These are phyloP conservation scores for Vitis hybrid DNA, from an alignment of 177 flowering plant species.

Conservation along the genomic window DNA sequence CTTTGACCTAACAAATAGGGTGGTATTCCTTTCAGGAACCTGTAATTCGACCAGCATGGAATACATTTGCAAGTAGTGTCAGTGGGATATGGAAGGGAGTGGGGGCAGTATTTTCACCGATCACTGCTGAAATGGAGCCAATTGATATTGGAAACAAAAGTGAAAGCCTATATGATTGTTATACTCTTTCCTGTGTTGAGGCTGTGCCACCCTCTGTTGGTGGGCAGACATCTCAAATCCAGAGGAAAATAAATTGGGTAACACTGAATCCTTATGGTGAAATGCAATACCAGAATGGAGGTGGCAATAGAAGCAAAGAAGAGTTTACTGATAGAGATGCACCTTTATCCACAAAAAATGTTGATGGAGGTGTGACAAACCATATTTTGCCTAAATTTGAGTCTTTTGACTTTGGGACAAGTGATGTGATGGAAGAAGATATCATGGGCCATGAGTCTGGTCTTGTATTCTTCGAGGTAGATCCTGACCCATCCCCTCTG, in stretches of 20 bases:
- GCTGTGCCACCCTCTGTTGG: slow-evolving; percentile 43
- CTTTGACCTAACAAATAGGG: background rate
- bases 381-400: slow-evolving; percentile 56
- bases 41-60: slow-evolving; percentile 83
- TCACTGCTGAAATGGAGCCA: slow-evolving; percentile 95
- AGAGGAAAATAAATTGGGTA: slow-evolving; percentile 80
- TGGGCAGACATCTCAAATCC: slow-evolving; percentile 45
- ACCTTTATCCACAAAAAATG: slow-evolving; percentile 11
- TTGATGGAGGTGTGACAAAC: slow-evolving; percentile 17
- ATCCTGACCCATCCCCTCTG: slow-evolving; percentile 1
- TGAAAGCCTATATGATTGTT: slow-evolving; percentile 80
- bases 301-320: slow-evolving; percentile 26
- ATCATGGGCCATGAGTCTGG: slow-evolving; percentile 84
- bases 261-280: slow-evolving; percentile 88
- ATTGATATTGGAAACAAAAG: slow-evolving; percentile 65
- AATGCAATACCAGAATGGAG: slow-evolving; percentile 23
- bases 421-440: slow-evolving; percentile 96
- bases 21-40: slow-evolving; percentile 68
- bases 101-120: slow-evolving; percentile 93
- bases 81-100: slow-evolving; percentile 99
- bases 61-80: slow-evolving; percentile 84
- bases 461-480: slow-evolving; percentile 93
- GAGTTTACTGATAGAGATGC: slow-evolving; percentile 15
- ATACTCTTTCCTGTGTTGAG: slow-evolving; percentile 66
- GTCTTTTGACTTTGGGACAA: slow-evolving; percentile 57